Evolutionary conservation across 345 rosid species (phyloP), one percentile per base, ranked within the genome.

Genomic region (Leavenworthia alabamica): DNA sequence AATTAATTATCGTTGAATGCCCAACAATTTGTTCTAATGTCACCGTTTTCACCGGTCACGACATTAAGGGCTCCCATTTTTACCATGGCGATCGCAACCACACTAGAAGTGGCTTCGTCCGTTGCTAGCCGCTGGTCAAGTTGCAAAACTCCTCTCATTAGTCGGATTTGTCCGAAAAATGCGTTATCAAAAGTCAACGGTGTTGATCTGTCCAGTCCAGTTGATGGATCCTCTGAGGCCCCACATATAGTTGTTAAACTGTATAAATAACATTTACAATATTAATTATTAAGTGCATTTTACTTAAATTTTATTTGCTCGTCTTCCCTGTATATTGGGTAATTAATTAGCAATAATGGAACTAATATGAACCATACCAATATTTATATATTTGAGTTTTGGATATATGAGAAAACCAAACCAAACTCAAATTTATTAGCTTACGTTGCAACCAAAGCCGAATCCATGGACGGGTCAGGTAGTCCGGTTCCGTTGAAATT

Each of bases 21-120:
- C 62, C 90, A 68, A 44, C 93, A 88, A 14, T 75, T 83, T 11
- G 27, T 71, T 47, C 93, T 78, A 28, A 85, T 71, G 60, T 85
- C 79, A 17, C 96, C 92, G 11, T 62, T 77, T 3, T 66, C 62
- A 37, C 90, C 90, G 4, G 73, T 71, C 32, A 83, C 79, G 53
- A 81, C 86, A 16, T 68, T 56, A 14, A 81, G 69, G 5, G 60
- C 60, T 28, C 81, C 85, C 80, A 85, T 2, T 77, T 79, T 88
- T 64, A 80, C 73, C 80, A 85, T 80, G 0, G 83, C 93, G 26
- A 62, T 66, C 2, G 75, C 80, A 68, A 85, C 88, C 6, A 75
- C 48, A 4, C 79, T 51, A 1, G 52, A 56, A 12, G 80, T 82
- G 0, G 80, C 71, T 41, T 43, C 23, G 62, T 80, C 83, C 0